These are phyloP conservation scores for Phytophthora hibernalis DNA, from an alignment of 352 stramenopile genomes.

Conservation along the genomic window DNA sequence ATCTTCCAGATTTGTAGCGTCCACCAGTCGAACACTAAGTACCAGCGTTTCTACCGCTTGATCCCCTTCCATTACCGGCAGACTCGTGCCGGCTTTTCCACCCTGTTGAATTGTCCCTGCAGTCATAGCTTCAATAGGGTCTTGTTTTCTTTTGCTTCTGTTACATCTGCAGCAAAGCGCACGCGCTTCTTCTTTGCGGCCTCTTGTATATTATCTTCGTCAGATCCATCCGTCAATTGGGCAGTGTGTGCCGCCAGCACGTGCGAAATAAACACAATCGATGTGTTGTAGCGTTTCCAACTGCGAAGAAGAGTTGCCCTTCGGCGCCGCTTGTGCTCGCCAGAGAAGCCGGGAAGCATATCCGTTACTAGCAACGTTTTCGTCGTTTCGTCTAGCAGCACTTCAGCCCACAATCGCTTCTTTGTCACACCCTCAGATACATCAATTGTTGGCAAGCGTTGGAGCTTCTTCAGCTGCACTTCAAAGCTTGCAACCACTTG, in stretches of 20 bases:
- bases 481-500: conserved; percentile 80
- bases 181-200: conserved; percentile 67
- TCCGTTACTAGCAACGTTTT: conserved; percentile 86
- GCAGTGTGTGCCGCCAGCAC: conserved; percentile 42
- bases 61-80: conserved; percentile 19
- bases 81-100: background rate
- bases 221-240: conserved; percentile 15
- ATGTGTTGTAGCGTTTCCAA: conserved; percentile 83
- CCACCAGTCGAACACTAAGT: conserved; percentile 59
- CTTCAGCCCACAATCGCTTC: conserved; percentile 79
- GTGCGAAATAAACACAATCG: conserved; percentile 71
- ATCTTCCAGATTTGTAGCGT: conserved; percentile 59
- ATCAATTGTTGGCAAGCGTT: conserved; percentile 82
- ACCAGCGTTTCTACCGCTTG: conserved; percentile 38
- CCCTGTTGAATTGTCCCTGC: background rate
- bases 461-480: conserved; percentile 81
- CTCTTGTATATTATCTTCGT: conserved; percentile 29
- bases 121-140: background rate
- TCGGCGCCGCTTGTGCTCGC: conserved; percentile 71
- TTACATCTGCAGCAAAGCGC: conserved; percentile 55
- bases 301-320: conserved; percentile 73
- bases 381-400: conserved; percentile 78
- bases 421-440: conserved; percentile 67
- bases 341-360: conserved; percentile 76
- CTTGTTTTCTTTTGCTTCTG: conserved; percentile 22